Percentiles rank a stretch among this genome's conserved stretches.
Conservation (phyloP, 1,284 basidiomycete genomes). For the Leccinum huronense region DNA sequence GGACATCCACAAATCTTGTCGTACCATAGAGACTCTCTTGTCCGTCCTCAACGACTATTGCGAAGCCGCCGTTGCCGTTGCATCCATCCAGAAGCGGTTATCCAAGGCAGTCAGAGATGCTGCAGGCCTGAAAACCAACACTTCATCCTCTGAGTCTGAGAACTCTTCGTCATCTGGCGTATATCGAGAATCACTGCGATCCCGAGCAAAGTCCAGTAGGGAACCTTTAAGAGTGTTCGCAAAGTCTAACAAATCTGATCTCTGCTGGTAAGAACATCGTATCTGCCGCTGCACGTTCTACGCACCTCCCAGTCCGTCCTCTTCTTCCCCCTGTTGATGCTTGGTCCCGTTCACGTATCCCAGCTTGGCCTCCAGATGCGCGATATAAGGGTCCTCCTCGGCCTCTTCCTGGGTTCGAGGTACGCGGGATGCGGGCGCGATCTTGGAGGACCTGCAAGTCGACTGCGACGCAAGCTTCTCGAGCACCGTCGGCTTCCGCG, state of each 20-base stretch:
- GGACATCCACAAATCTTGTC: conserved; percentile 78
- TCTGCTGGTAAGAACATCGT: background rate
- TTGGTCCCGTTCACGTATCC: conserved; percentile 18
- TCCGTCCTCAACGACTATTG: conserved; percentile 57
- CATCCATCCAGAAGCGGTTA: conserved; percentile 68
- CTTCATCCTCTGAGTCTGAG: conserved; percentile 29
- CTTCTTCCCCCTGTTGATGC: conserved; percentile 48
- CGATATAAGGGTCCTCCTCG: conserved; percentile 76
- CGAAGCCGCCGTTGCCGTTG: conserved; percentile 57
- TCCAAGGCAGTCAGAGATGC: conserved; percentile 66
- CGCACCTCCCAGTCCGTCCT: conserved; percentile 54
- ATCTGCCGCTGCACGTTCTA: background rate
- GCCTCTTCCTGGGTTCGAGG: conserved; percentile 45
- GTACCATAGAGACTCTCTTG: conserved; percentile 61
- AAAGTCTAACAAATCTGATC: conserved; percentile 53
- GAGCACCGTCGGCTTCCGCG: conserved; percentile 28
- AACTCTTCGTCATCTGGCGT: conserved; percentile 22
- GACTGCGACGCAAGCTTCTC: conserved; percentile 36
- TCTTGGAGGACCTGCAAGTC: conserved; percentile 8
- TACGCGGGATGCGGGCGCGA: conserved; percentile 20
- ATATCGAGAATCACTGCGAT: background rate
- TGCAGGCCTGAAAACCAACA: conserved; percentile 35
- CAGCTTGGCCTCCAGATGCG: conserved; percentile 69
- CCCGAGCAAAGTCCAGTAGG: conserved; percentile 1
- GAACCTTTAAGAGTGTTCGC: conserved; percentile 36